These are phyloP conservation scores for Trichoderma atrobrunneum DNA, from an alignment of 2,329 filamentous ascomycete species.

Conservation along the genomic window DNA sequence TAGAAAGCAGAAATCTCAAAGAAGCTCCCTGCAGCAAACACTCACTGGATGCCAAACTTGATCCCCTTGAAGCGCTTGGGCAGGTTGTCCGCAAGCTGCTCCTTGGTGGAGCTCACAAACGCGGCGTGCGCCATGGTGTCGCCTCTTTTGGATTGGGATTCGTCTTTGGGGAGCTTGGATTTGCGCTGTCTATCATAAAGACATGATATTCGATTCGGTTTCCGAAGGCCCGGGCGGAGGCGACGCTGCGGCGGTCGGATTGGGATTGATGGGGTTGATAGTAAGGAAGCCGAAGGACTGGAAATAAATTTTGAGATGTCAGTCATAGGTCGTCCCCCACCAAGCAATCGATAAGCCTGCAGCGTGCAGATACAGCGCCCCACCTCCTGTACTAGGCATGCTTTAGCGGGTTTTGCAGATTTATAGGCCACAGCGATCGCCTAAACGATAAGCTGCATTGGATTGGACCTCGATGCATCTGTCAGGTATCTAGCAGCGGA, in stretches of 20 bases:
- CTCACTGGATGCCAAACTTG: constrained; percentile 86
- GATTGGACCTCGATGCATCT: too few relatives aligned
- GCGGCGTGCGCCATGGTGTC: constrained; percentile 20
- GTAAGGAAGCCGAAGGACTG: not conserved
- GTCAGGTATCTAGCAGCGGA: not conserved
- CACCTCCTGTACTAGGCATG: not conserved
- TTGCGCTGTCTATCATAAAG: constrained; percentile 4
- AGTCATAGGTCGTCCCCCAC: constrained; percentile 29
- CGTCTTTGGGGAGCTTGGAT: not conserved
- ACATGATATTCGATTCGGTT: not conserved
- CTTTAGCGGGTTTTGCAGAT: not conserved
- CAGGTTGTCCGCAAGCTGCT: constrained; percentile 83
- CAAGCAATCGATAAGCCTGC: constrained; percentile 24
- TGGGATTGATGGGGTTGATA: not conserved
- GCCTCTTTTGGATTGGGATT: constrained; percentile 5
- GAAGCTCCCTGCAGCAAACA: not conserved
- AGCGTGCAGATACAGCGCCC: not conserved
- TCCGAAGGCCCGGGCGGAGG: not conserved
- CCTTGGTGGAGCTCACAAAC: constrained; percentile 50
- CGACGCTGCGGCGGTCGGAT: not conserved
- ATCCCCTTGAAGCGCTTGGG: constrained; percentile 91
- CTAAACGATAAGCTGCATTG: not conserved
- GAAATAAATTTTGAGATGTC: constrained; percentile 19
- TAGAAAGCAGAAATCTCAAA: not conserved
- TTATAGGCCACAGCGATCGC: not conserved